phyloP scores from a whole-genome alignment of 2,329 filamentous ascomycete genomes.

The Fusarium sp. region DNA sequence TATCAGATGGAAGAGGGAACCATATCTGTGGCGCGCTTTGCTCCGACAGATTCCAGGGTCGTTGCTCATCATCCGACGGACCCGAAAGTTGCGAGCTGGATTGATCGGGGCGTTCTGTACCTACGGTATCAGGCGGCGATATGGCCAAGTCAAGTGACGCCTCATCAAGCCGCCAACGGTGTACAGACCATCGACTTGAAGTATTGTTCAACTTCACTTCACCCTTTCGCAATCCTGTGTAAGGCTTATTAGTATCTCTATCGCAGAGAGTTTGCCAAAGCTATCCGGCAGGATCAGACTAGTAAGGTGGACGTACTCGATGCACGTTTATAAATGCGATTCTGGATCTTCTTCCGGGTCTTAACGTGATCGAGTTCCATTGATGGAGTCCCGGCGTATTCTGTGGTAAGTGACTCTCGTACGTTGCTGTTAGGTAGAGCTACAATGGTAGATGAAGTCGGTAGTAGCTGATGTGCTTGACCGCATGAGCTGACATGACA shows the following conservation, averaged over 20 bases:
- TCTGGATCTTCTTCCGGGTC: not conserved
- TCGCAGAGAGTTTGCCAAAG: not conserved
- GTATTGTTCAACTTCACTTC: rapidly evolving
- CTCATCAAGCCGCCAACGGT: not conserved
- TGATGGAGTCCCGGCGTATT: too few relatives aligned
- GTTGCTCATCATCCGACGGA: rapidly evolving
- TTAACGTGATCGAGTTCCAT: not conserved
- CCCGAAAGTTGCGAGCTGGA: rapidly evolving
- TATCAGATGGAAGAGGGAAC: not conserved
- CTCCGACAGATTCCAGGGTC: not conserved
- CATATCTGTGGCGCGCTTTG: not conserved
- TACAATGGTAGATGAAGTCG: too few relatives aligned
- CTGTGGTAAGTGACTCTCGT: too few relatives aligned
- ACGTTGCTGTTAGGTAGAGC: too few relatives aligned
- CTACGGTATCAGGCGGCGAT: too few relatives aligned
- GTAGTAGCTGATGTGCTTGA: too few relatives aligned
- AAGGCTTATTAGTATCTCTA: not conserved
- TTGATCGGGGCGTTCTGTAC: too few relatives aligned
- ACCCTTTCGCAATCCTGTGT: not conserved
- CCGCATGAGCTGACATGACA: too few relatives aligned
- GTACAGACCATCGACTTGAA: not conserved
- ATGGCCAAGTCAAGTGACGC: not conserved
- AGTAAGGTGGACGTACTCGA: not conserved
- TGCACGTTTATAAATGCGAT: not conserved
- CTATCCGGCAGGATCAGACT: too few relatives aligned